Percentiles rank a stretch among this genome's conserved stretches.
Evolutionary conservation across 495 filamentous ascomycete genomes (phyloP).

Genomic region (Trichoderma parareesei): DNA sequence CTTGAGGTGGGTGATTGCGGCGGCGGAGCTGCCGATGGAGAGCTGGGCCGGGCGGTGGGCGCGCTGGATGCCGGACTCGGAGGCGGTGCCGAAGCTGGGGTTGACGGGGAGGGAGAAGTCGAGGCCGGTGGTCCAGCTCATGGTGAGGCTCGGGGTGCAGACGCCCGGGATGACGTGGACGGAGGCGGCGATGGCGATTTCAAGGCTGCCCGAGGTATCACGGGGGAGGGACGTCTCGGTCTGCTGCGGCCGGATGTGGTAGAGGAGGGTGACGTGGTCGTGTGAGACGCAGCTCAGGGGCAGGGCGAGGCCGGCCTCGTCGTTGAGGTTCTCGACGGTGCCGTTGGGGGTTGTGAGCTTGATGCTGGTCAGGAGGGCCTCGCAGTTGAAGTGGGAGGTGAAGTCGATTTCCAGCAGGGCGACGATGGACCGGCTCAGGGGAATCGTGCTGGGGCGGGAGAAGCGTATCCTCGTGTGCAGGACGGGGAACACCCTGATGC

Average conservation of each 20-base stretch:
- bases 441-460: constrained; percentile 57
- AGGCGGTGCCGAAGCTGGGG: constrained; percentile 43
- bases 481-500: constrained; percentile 66
- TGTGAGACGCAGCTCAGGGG: constrained; percentile 66
- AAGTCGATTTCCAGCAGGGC: constrained; percentile 85
- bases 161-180: constrained; percentile 48
- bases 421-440: constrained; percentile 58
- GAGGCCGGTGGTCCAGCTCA: constrained; percentile 74
- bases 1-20: constrained; percentile 36
- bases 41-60: constrained; percentile 55
- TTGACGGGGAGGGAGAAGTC: constrained; percentile 70
- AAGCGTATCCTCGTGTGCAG: constrained; percentile 82
- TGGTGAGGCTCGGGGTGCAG: constrained; percentile 65
- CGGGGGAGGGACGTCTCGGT: constrained; percentile 45
- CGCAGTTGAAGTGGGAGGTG: constrained; percentile 69
- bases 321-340: constrained; percentile 56
- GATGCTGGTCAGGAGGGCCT: constrained; percentile 60
- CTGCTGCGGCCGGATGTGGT: constrained; percentile 62
- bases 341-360: constrained; percentile 59
- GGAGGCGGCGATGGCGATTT: constrained; percentile 57
- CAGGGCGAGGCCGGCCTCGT: constrained; percentile 45
- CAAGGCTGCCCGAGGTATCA: constrained; percentile 39
- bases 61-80: constrained; percentile 53
- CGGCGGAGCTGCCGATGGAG: constrained; percentile 38
- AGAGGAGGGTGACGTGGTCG: constrained; percentile 80